Conservation (phyloP, 2,329 filamentous ascomycete genomes). For the Ceratocystis cubensis region DNA sequence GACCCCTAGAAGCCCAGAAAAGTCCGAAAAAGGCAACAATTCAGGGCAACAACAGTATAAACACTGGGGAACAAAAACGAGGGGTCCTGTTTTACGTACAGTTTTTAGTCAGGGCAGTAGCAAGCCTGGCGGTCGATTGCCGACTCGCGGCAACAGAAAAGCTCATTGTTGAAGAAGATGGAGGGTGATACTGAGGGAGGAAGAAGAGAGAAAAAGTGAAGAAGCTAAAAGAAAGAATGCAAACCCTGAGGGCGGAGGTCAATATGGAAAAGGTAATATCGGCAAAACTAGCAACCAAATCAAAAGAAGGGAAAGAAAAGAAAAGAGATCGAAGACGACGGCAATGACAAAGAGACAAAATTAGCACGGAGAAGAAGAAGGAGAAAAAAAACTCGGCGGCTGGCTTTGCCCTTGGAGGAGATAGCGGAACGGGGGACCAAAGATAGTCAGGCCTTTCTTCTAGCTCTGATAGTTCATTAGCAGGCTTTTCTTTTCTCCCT, state of each 20-base stretch:
- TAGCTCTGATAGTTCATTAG: neutral
- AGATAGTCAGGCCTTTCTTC: neutral
- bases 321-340: neutral
- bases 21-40: conserved; percentile 7
- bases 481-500: neutral
- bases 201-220: neutral
- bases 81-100: conserved; percentile 3
- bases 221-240: neutral
- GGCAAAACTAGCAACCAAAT: too few species aligned
- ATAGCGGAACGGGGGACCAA: neutral
- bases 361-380: neutral
- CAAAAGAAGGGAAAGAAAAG: neutral
- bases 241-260: too few species aligned
- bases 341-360: neutral
- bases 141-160: conserved; percentile 19
- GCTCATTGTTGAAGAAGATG: conserved; percentile 20
- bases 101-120: neutral
- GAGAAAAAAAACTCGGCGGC: neutral
- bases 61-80: neutral
- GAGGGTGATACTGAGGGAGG: conserved; percentile 5
- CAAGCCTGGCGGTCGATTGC: conserved; percentile 14
- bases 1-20: neutral
- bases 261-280: too few species aligned
- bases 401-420: neutral
- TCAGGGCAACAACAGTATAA: neutral